Conservation (phyloP, 2,329 filamentous ascomycete species). For the Nemania sp. region DNA sequence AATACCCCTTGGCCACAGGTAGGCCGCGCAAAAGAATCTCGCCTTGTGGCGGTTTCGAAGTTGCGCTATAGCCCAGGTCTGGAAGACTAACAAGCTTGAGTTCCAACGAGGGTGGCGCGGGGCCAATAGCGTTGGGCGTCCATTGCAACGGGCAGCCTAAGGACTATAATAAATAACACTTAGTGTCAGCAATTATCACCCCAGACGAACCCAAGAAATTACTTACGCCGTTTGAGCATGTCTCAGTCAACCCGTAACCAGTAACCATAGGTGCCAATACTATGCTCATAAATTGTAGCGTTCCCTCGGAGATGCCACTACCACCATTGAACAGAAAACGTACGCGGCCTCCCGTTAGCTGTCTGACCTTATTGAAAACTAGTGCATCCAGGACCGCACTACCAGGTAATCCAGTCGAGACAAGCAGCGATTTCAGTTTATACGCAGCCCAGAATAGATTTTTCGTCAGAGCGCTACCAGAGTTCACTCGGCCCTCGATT, state of each 20-base stretch:
- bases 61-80: conserved; percentile 86
- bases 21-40: conserved; percentile 90
- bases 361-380: conserved; percentile 92
- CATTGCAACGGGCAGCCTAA: conserved; percentile 87
- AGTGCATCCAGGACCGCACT: conserved; percentile 79
- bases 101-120: conserved; percentile 81
- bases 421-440: conserved; percentile 69
- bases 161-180: conserved; percentile 57
- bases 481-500: conserved; percentile 81
- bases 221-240: conserved; percentile 76
- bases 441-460: conserved; percentile 81
- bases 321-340: conserved; percentile 95
- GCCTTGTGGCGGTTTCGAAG: conserved; percentile 83
- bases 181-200: conserved; percentile 14
- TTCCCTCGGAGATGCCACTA: conserved; percentile 88
- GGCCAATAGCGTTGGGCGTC: conserved; percentile 81
- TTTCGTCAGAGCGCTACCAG: conserved; percentile 75
- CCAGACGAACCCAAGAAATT: not conserved
- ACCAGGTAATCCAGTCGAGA: conserved; percentile 71
- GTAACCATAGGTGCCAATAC: conserved; percentile 93
- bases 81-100: conserved; percentile 92
- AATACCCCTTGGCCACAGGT: conserved; percentile 82
- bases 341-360: conserved; percentile 87
- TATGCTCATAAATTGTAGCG: conserved; percentile 90
- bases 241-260: conserved; percentile 96